These are phyloP conservation scores for Clavispora fructus DNA, from an alignment of 805 yeast genomes.

Conservation along the genomic window DNA sequence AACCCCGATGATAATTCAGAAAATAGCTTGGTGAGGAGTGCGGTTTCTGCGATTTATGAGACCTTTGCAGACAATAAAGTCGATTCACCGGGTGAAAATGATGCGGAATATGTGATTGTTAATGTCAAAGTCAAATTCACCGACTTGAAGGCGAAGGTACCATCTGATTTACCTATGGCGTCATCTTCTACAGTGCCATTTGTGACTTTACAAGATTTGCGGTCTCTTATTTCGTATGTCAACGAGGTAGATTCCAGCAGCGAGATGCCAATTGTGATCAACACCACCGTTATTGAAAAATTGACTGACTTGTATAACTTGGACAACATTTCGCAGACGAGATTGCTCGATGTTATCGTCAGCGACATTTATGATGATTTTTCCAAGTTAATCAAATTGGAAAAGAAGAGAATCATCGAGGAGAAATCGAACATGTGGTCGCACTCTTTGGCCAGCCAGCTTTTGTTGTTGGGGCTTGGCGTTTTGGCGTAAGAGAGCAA, in stretches of 20 bases:
- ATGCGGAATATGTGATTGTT: slow-evolving; percentile 52
- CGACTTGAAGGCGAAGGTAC: slow-evolving; percentile 56
- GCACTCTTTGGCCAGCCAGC: slow-evolving; percentile 53
- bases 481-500: slow-evolving; percentile 41
- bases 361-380: slow-evolving; percentile 57
- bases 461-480: slow-evolving; percentile 54
- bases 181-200: slow-evolving; percentile 48
- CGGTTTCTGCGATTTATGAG: slow-evolving; percentile 37
- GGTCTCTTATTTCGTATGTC: slow-evolving; percentile 56
- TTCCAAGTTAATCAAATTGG: slow-evolving; percentile 47
- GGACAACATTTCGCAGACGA: slow-evolving; percentile 36
- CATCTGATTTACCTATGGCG: slow-evolving; percentile 45
- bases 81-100: slow-evolving; percentile 7
- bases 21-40: slow-evolving; percentile 30
- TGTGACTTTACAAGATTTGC: slow-evolving; percentile 52
- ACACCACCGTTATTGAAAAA: slow-evolving; percentile 37
- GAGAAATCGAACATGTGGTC: slow-evolving; percentile 53
- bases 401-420: slow-evolving; percentile 42
- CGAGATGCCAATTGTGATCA: slow-evolving; percentile 28
- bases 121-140: slow-evolving; percentile 61
- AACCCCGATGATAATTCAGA: slow-evolving; percentile 11
- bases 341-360: slow-evolving; percentile 45
- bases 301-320: slow-evolving; percentile 33
- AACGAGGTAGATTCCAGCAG: slow-evolving; percentile 28
- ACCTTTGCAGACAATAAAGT: slow-evolving; percentile 25